A percentile compares a stretch with the other conserved stretches of the same genome.
phyloP scores from a whole-genome alignment of 352 stramenopile species.

The Phytopythium boreale region DNA sequence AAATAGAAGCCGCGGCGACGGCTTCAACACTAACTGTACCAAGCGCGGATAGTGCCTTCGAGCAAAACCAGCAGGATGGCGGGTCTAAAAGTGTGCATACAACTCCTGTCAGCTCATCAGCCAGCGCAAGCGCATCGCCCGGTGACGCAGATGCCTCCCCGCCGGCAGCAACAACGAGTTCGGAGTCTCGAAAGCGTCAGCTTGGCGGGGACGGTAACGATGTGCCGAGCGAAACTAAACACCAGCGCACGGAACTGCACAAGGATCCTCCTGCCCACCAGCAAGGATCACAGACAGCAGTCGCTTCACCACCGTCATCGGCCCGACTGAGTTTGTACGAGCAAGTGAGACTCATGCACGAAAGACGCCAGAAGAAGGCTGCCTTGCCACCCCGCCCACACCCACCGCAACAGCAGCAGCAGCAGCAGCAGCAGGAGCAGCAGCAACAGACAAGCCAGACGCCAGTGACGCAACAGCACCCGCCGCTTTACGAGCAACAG shows the following conservation, averaged over 20 bases:
- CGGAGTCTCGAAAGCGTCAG: not conserved
- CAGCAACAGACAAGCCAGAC: not conserved
- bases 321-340: constrained; percentile 46
- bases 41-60: not conserved
- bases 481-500: not conserved
- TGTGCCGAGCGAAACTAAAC: not conserved
- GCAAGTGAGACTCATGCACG: constrained; percentile 40
- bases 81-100: too few relatives aligned
- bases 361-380: constrained; percentile 19
- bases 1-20: not conserved
- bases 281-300: not conserved
- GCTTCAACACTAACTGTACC: not conserved
- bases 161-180: not conserved
- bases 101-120: not conserved
- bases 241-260: not conserved
- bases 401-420: constrained; percentile 5
- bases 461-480: not conserved
- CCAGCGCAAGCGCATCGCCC: not conserved
- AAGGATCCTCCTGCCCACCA: too few relatives aligned
- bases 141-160: not conserved
- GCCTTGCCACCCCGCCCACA: constrained; percentile 6
- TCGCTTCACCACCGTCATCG: not conserved
- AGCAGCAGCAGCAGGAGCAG: constrained; percentile 10
- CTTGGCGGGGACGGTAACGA: not conserved
- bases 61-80: not conserved